Conservation (phyloP, 2,329 filamentous ascomycete species). For the Phyllosticta citribraziliensis region DNA sequence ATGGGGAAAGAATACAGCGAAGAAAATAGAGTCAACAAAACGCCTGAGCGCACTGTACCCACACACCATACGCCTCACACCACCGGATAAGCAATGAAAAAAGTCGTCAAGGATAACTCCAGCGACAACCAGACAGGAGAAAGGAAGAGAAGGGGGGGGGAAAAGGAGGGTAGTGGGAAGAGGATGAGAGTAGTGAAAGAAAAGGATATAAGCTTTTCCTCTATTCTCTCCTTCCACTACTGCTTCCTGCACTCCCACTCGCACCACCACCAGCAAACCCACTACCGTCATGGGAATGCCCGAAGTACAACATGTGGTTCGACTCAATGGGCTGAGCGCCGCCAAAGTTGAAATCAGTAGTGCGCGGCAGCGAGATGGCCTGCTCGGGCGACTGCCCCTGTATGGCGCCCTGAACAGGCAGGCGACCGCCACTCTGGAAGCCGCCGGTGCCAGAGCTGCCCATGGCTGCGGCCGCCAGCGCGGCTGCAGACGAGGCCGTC, state of each 20-base stretch:
- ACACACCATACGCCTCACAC: no score
- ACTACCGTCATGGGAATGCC: background rate
- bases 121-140: no score
- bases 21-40: no score
- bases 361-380: background rate
- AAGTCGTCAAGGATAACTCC: no score
- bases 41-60: no score
- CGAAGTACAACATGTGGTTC: background rate
- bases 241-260: background rate
- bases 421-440: background rate
- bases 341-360: background rate
- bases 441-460: background rate
- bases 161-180: no score
- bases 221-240: background rate
- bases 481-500: background rate
- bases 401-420: background rate
- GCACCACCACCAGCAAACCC: background rate
- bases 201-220: background rate
- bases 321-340: background rate
- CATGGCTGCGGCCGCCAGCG: background rate
- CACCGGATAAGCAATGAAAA: no score
- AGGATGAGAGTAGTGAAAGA: no score
- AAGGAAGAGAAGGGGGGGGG: no score
- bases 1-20: no score
- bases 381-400: background rate